Conservation (phyloP, 2,329 filamentous ascomycete genomes). For the Aspergillus glaucus region DNA sequence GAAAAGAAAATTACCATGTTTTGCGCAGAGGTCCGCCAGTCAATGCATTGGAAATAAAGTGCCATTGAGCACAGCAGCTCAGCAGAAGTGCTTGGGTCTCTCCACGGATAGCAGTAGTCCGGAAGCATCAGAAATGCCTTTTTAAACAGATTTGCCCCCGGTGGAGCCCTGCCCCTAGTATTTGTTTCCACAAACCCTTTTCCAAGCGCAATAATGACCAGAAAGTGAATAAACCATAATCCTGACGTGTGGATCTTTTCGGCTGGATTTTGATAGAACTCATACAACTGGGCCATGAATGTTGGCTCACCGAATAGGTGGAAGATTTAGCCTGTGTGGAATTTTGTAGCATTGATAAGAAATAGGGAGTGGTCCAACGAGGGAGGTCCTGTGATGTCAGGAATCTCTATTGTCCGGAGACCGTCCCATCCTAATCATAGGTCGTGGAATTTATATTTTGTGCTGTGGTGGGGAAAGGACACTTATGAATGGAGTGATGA, state of each 20-base stretch:
- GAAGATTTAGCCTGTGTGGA: conserved; percentile 48
- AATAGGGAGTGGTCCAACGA: conserved; percentile 46
- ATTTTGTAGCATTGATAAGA: conserved; percentile 50
- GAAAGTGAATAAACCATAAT: conserved; percentile 50
- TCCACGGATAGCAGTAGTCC: conserved; percentile 34
- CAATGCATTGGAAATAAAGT: conserved; percentile 48
- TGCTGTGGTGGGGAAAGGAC: conserved; percentile 37
- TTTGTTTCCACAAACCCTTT: conserved; percentile 46
- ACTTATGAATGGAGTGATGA: conserved; percentile 42
- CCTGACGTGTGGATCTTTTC: conserved; percentile 19
- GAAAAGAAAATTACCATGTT: conserved; percentile 31
- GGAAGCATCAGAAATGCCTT: conserved; percentile 42
- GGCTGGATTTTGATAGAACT: conserved; percentile 34
- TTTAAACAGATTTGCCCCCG: conserved; percentile 44
- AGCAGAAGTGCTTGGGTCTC: conserved; percentile 41
- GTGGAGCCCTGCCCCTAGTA: conserved; percentile 32
- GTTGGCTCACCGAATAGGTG: conserved; percentile 49
- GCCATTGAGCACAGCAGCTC: conserved; percentile 49
- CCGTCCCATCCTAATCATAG: conserved; percentile 51
- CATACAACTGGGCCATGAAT: conserved; percentile 42
- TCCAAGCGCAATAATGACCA: conserved; percentile 50
- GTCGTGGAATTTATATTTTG: conserved; percentile 48
- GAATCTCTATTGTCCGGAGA: conserved; percentile 15
- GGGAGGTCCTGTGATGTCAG: conserved; percentile 22
- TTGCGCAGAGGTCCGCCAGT: conserved; percentile 43